Evolutionary conservation across 352 stramenopile species (phyloP).

Genomic region (Phytophthora niederhauseri): DNA sequence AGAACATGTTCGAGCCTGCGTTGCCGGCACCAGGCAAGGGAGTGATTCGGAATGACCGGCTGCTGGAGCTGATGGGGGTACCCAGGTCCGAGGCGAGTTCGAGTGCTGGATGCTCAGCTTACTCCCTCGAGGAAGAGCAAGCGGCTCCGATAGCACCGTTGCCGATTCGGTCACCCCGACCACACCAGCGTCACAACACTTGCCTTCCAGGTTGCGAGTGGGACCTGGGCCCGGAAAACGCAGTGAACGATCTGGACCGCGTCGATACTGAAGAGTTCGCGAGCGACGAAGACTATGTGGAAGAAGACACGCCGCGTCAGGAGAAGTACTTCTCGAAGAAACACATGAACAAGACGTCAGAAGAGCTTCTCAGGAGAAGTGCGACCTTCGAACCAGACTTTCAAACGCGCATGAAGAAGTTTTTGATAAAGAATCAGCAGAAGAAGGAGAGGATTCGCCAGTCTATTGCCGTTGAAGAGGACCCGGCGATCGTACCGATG

Average conservation of each 20-base stretch:
- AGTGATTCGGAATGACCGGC: conserved; percentile 25
- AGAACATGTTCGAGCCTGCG: conserved; percentile 1
- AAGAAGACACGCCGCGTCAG: conserved; percentile 8
- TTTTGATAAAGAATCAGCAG: conserved; percentile 48
- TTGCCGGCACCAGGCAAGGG: conserved; percentile 6
- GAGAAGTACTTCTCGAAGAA: conserved; percentile 6
- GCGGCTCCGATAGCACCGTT: conserved; percentile 20
- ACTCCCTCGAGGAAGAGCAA: conserved; percentile 19
- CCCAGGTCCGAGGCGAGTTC: conserved; percentile 21
- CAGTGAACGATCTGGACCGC: not conserved
- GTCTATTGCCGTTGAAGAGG: conserved; percentile 37
- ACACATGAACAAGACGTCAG: conserved; percentile 38
- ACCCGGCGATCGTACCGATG: conserved; percentile 30
- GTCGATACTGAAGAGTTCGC: conserved; percentile 8
- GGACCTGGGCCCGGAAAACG: not conserved
- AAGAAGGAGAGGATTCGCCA: conserved; percentile 58
- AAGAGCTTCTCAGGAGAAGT: conserved; percentile 50
- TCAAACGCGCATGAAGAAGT: conserved; percentile 61
- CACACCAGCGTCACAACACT: not conserved
- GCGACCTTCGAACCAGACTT: conserved; percentile 66
- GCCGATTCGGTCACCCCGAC: conserved; percentile 3
- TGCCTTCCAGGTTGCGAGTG: not conserved
- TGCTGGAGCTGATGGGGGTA: conserved; percentile 29
- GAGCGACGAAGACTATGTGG: conserved; percentile 2
- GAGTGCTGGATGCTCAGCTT: conserved; percentile 15